Base-by-base conservation (phyloP, 1,284 basidiomycete species). In the Cutaneotrichosporon daszewskae region DNA sequence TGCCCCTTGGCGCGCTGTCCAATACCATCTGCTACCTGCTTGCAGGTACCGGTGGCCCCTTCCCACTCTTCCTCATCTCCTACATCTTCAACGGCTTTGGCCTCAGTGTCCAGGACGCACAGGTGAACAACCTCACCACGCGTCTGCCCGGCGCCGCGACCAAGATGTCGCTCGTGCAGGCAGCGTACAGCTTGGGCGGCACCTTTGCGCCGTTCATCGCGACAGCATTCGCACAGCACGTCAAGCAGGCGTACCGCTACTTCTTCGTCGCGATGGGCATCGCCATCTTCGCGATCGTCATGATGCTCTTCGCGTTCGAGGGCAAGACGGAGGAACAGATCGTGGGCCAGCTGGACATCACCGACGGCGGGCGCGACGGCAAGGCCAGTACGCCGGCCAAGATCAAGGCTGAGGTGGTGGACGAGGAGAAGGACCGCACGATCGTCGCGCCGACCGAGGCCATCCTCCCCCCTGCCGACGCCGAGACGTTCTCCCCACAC, bases 131-230 rank as follows among this genome's bases (percentile, higher is more conserved):
- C 34, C 16, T 55, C 24, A 39, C 39, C 10, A 37, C 50, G 8
- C 50, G 53, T 11, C 43, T 55, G 11, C 50, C 53, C 13, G 36
- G 40, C 33, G 46, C 50, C 2, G 26, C 29, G 18, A 41, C 37
- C 32, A 54, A 47, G 38, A 52, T 57, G 53, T 28, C 38, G n/a
- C 26, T 52, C 24, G 49, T 54, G 14, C 55, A 57, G 37, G 52
- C 55, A 3, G 43, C 35, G 16, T 57, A 49, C 22, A 80, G 81
- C 4, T 62, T 74, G 8, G 83, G 82, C 2, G 82, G 81, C 4
- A 62, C 83, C 4, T 64, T 71, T 8, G 70, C 81, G 4, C 83
- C 83, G 3, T 72, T 85, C 10, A 72, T 79, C 1, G 73, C 82
- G 0, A 85, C 82, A 0, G 78, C 81, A 34, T 84, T 84, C 49